Base-by-base conservation (phyloP, 352 stramenopile species). In the Thraustotheca clavata region DNA sequence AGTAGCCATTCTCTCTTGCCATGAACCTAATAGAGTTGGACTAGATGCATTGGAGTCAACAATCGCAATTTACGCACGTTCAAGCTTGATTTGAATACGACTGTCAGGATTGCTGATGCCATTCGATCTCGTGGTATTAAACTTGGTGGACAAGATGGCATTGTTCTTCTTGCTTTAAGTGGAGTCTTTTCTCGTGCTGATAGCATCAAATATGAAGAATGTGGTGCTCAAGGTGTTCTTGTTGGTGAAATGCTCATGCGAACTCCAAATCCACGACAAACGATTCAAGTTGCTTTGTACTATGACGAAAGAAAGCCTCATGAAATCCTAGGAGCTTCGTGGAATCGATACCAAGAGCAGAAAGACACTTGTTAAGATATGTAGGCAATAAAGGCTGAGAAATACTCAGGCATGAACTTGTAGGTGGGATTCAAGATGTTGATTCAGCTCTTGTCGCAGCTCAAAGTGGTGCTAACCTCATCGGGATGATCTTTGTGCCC, bases 41-140 rank as follows among this genome's bases (percentile, higher is more conserved):
- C 2, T 47, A 84, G 76, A 27, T 86, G 98, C 4, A 98, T 99
- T 71, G 97, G 97, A 24, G 95, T 99, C 8, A 99, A 99, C 74
- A 99, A 99, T 83, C 90, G 97, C 39, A 97, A 99, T 73, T 75
- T 99, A 35, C 96, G 97, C 69, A 98, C 95, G 26, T 99, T 99
- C 71, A 94, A 98, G 75, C 83, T 99, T 57, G 96, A 99, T 72
- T 79, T 99, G 69, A 80, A 88, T 67, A 98, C 89, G 31, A 99
- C 96, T 0, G 86, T 96, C 35, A 85, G 90, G 49, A 83, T 98
- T 34, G 87, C 92, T 12, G 75, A 90, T 5, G 79, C 83, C 20
- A 86, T 98, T 60, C 83, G 71, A 18, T 73, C 77, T 60, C 76
- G 83, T 29, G 73, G 75, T 26, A 82, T 96, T 18, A 68, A 68